These are phyloP conservation scores for Gossypium bickii DNA, from an alignment of 345 rosid genomes.

Conservation along the genomic window DNA sequence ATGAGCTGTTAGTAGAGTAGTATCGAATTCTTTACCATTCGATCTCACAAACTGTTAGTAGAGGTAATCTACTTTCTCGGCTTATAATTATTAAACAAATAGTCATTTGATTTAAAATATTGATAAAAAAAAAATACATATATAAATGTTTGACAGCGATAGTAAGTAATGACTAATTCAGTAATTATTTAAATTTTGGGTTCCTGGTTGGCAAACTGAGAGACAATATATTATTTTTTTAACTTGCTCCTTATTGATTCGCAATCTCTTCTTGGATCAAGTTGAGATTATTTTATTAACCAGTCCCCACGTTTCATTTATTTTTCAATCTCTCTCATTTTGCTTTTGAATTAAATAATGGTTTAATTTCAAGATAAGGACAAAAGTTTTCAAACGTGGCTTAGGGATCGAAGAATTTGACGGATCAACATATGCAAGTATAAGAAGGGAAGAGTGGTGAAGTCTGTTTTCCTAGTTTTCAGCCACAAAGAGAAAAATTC, in stretches of 20 bases:
- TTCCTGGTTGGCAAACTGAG: conserved; percentile 7
- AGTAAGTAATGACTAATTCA: background rate
- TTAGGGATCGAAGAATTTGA: background rate
- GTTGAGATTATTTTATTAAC: conserved; percentile 2
- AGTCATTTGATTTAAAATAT: background rate
- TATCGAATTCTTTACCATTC: no score
- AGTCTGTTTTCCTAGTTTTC: background rate
- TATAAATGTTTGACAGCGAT: background rate
- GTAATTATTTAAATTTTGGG: background rate
- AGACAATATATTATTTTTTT: background rate
- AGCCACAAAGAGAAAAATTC: background rate
- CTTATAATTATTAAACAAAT: background rate
- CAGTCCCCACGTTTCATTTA: background rate
- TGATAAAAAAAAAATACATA: background rate
- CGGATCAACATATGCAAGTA: background rate
- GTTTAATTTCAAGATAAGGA: background rate
- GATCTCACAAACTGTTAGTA: no score
- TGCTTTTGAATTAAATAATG: background rate
- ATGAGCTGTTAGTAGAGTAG: no score
- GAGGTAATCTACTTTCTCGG: no score
- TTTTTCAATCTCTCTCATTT: background rate
- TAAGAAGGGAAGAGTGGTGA: background rate
- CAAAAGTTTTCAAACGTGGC: conserved; percentile 7
- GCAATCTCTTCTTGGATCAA: conserved; percentile 16
- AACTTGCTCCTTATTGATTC: background rate